A percentile compares a stretch with the other conserved stretches of the same genome.
phyloP scores from a whole-genome alignment of 1,139 yeast genomes.

The Pichia sorboxylosa region DNA sequence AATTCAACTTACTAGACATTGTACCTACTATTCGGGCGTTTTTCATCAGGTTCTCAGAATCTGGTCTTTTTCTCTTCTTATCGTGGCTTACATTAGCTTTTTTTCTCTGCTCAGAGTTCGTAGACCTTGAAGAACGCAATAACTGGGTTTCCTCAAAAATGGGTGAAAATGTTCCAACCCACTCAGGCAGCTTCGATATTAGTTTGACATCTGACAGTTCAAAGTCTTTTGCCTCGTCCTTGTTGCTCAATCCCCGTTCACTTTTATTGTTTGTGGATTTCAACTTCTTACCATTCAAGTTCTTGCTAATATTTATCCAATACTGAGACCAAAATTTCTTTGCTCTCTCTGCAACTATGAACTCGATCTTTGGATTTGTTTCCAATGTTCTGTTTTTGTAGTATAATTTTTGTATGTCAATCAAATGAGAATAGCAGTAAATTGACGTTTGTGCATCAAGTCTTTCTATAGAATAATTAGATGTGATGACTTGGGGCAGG shows the following conservation, averaged over 20 bases:
- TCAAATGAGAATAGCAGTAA: conserved; percentile 53
- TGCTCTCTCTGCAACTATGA: conserved; percentile 26
- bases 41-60: conserved; percentile 15
- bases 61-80: neutral
- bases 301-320: conserved; percentile 26
- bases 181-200: conserved; percentile 17
- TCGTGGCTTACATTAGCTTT: neutral
- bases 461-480: conserved; percentile 34
- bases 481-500: conserved; percentile 31
- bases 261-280: neutral
- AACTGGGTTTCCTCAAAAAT: conserved; percentile 14
- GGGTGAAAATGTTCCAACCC: conserved; percentile 19
- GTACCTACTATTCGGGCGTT: conserved; percentile 41
- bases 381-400: conserved; percentile 34
- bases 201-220: conserved; percentile 16
- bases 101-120: conserved; percentile 1
- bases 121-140: no score
- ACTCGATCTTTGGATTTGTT: conserved; percentile 25
- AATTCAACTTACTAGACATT: conserved; percentile 50
- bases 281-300: neutral
- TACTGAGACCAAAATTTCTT: conserved; percentile 41
- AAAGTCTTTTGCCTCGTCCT: conserved; percentile 20
- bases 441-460: conserved; percentile 26
- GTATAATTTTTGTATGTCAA: conserved; percentile 39
- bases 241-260: conserved; percentile 11